A percentile compares a stretch with the other conserved stretches of the same genome.
Evolutionary conservation across 108 stramenopile species (phyloP).

Genomic region (Schizochytrium sp.): DNA sequence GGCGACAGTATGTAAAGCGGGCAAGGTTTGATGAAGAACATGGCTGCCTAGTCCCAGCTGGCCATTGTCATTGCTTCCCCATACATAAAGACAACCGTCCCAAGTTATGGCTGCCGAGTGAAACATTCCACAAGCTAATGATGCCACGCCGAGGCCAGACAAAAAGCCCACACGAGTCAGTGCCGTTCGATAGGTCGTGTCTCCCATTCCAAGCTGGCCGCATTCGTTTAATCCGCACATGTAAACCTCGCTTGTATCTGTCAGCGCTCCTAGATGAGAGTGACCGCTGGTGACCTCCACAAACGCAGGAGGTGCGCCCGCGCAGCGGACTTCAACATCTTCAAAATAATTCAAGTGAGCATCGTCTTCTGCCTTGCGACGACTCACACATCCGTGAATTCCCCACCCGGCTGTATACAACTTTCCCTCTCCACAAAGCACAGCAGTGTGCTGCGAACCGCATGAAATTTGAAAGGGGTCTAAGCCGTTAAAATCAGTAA

Average conservation of each 20-base stretch:
- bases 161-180: constrained; percentile 34
- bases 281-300: constrained; percentile 46
- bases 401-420: constrained; percentile 47
- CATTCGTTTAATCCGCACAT: constrained; percentile 27
- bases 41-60: constrained; percentile 45
- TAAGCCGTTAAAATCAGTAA: neutral
- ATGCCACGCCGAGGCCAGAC: constrained; percentile 9
- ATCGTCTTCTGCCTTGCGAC: constrained; percentile 41
- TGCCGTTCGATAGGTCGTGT: neutral
- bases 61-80: constrained; percentile 56
- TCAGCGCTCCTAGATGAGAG: constrained; percentile 18
- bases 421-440: constrained; percentile 25
- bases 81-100: constrained; percentile 39
- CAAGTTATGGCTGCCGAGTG: constrained; percentile 55
- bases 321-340: neutral
- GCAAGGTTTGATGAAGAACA: constrained; percentile 17
- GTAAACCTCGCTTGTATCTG: constrained; percentile 25
- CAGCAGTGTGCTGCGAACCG: constrained; percentile 26
- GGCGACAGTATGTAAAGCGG: neutral
- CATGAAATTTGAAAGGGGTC: constrained; percentile 54
- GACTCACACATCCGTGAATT: constrained; percentile 24
- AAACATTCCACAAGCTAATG: constrained; percentile 47
- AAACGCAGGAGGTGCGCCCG: neutral
- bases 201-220: constrained; percentile 49
- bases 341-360: constrained; percentile 6